These are phyloP conservation scores for Psilocybe sp. DNA, from an alignment of 768 basidiomycete genomes.

Conservation along the genomic window DNA sequence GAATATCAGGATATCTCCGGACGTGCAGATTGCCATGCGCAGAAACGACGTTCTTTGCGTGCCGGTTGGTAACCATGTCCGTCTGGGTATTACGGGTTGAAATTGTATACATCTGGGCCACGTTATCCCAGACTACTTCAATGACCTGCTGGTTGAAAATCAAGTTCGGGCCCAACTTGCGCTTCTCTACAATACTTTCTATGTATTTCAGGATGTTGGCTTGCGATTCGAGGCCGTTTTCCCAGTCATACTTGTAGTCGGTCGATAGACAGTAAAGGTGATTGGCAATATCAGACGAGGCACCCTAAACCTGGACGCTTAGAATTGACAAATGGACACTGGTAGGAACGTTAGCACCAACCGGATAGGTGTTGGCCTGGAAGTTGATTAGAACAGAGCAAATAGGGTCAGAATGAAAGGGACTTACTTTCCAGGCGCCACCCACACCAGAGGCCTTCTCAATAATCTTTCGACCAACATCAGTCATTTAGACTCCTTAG, in stretches of 20 bases:
- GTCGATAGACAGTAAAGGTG: slow-evolving; percentile 44
- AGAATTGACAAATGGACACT: no score
- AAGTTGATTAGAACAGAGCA: neutral
- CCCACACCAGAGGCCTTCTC: slow-evolving; percentile 44
- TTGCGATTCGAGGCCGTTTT: slow-evolving; percentile 34
- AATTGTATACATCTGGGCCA: slow-evolving; percentile 33
- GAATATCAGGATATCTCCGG: slow-evolving; percentile 33
- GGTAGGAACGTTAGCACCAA: slow-evolving; percentile 5
- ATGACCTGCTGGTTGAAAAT: slow-evolving; percentile 40
- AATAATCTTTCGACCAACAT: slow-evolving; percentile 30
- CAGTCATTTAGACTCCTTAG: neutral
- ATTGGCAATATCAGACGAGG: slow-evolving; percentile 38
- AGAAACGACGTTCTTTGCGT: slow-evolving; percentile 45
- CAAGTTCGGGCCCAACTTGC: slow-evolving; percentile 36
- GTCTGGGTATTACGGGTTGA: slow-evolving; percentile 29
- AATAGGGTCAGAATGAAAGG: neutral
- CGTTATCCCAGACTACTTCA: slow-evolving; percentile 42
- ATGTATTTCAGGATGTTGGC: slow-evolving; percentile 41
- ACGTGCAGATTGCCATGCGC: slow-evolving; percentile 45
- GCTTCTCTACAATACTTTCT: slow-evolving; percentile 34
- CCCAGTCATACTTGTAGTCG: slow-evolving; percentile 42
- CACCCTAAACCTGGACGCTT: slow-evolving; percentile 25
- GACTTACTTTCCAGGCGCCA: slow-evolving; percentile 48
- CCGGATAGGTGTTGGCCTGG: slow-evolving; percentile 34
- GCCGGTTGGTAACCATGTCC: slow-evolving; percentile 21